Evolutionary conservation across 305 asterid species (phyloP).

Genomic region (Rubia tinctorum): DNA sequence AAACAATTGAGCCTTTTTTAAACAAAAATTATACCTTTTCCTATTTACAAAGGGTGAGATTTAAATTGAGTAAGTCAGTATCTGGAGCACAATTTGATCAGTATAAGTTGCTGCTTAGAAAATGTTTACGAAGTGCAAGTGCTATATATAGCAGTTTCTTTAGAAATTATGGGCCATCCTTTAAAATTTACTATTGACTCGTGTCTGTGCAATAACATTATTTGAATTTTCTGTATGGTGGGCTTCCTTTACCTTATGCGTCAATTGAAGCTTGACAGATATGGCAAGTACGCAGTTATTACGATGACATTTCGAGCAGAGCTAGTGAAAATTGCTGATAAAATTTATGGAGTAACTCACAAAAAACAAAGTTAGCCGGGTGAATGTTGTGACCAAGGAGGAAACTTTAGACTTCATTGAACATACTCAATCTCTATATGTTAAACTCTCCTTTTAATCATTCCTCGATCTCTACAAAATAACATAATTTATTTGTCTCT

Average conservation of each 20-base stretch:
- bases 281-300: slow-evolving; percentile 85
- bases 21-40: no score
- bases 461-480: no score
- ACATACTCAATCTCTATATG: slow-evolving; percentile 89
- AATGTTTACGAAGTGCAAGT: background rate
- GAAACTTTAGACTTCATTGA: slow-evolving; percentile 85
- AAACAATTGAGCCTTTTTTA: no score
- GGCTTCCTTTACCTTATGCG: slow-evolving; percentile 40
- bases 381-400: slow-evolving; percentile 64
- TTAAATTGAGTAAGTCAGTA: background rate
- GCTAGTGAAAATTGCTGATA: slow-evolving; percentile 97
- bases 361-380: slow-evolving; percentile 89
- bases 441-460: no score
- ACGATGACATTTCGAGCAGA: slow-evolving; percentile 91
- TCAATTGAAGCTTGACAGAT: slow-evolving; percentile 81
- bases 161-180: background rate
- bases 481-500: no score
- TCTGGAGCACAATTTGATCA: background rate
- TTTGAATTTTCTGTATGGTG: background rate
- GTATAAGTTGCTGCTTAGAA: background rate
- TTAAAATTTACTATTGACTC: background rate
- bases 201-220: background rate
- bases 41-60: background rate
- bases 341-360: slow-evolving; percentile 92
- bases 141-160: background rate